phyloP scores from a whole-genome alignment of 2,329 filamentous ascomycete species.

The Aspergillus fijiensis region DNA sequence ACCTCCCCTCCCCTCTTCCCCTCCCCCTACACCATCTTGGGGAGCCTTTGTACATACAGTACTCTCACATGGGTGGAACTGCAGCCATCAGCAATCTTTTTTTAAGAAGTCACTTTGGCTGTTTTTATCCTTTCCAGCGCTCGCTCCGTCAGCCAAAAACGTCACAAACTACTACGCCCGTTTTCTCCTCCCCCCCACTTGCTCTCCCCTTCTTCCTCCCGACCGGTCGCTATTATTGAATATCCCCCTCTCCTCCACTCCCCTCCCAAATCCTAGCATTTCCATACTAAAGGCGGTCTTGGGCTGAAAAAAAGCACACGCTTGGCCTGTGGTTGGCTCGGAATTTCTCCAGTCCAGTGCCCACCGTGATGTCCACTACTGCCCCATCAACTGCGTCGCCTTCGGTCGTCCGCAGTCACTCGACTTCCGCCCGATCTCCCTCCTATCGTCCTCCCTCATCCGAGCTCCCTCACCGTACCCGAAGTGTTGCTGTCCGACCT shows the following conservation, averaged over 20 bases:
- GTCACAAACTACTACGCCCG: not conserved
- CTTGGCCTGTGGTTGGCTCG: conserved; percentile 14
- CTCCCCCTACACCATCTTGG: not conserved
- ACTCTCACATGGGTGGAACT: conserved; percentile 19
- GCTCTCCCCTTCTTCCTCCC: conserved; percentile 23
- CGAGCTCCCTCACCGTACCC: conserved; percentile 48
- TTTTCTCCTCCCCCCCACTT: conserved; percentile 8
- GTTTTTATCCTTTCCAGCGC: conserved; percentile 17
- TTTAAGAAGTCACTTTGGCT: conserved; percentile 13
- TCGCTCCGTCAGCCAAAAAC: conserved; percentile 23
- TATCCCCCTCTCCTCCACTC: conserved; percentile 15
- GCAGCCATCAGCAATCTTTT: conserved; percentile 11
- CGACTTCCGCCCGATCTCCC: conserved; percentile 47
- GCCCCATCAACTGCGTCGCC: conserved; percentile 47
- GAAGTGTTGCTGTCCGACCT: conserved; percentile 46
- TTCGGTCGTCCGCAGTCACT: conserved; percentile 51
- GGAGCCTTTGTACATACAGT: not conserved
- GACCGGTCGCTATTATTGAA: conserved; percentile 18
- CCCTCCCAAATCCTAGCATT: conserved; percentile 8
- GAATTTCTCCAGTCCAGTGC: conserved; percentile 5
- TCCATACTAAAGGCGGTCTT: conserved; percentile 10
- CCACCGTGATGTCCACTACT: conserved; percentile 46
- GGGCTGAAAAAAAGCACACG: conserved; percentile 11
- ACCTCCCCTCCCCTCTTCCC: not conserved
- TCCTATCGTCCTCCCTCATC: conserved; percentile 42